Percentiles rank a stretch among this genome's conserved stretches.
Conservation (phyloP, 208 protist genomes). For the Trypanosoma caninum region DNA sequence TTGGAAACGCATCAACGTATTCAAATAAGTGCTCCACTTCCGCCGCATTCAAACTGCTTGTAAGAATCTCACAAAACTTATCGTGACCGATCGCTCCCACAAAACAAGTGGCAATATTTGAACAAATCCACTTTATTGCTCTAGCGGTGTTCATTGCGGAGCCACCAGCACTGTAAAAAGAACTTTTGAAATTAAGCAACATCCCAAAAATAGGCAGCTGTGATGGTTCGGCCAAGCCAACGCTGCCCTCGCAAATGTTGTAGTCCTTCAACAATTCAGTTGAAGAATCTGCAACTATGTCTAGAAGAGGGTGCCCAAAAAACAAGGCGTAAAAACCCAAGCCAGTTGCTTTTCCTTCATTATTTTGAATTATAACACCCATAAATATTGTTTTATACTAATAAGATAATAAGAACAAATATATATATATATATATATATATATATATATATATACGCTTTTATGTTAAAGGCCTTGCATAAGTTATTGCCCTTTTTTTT, state of each 20-base stretch:
- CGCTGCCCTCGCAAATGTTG: constrained; percentile 65
- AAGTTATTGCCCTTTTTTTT: background rate
- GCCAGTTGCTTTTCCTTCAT: background rate
- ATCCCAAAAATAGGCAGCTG: constrained; percentile 90
- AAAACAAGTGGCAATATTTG: constrained; percentile 36
- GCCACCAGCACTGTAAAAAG: constrained; percentile 96
- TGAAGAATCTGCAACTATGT: constrained; percentile 94
- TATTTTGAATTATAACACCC: no score
- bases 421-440: no score
- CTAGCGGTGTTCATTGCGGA: constrained; percentile 96
- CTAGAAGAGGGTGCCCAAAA: constrained; percentile 95
- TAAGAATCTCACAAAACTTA: constrained; percentile 79
- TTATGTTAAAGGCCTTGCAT: no score
- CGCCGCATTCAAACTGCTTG: constrained; percentile 45
- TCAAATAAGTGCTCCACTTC: constrained; percentile 78
- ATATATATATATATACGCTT: no score
- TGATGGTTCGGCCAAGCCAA: constrained; percentile 90
- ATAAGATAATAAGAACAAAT: no score
- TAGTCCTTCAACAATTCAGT: constrained; percentile 82
- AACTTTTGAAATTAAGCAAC: constrained; percentile 48
- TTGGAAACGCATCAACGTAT: constrained; percentile 60
- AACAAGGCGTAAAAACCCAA: constrained; percentile 34
- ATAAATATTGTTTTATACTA: no score
- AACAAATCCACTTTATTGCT: constrained; percentile 76
- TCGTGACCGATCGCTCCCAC: constrained; percentile 94